Conservation (phyloP, 805 yeast genomes). For the Candida palmyrensis region DNA sequence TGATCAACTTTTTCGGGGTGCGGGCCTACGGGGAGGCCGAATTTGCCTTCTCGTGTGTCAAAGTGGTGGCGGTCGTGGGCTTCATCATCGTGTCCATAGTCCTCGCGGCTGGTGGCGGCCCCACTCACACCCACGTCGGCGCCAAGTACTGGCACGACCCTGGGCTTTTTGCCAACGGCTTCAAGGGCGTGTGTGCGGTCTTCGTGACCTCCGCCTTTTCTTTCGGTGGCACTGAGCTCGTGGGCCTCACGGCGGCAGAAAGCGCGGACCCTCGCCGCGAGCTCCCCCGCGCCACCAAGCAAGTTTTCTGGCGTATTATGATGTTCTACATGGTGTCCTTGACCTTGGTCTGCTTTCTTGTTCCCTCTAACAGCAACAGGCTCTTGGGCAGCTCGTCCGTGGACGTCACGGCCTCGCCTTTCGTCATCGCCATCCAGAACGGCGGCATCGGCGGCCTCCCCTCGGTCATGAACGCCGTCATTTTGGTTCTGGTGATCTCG, state of each 20-base stretch:
- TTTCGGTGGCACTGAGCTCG: conserved; percentile 70
- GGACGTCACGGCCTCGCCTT: conserved; percentile 35
- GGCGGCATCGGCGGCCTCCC: conserved; percentile 40
- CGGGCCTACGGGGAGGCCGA: conserved; percentile 41
- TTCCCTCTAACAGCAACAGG: conserved; percentile 55
- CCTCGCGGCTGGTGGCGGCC: conserved; percentile 26
- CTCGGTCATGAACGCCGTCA: conserved; percentile 38
- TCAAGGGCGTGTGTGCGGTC: conserved; percentile 19
- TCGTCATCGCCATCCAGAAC: conserved; percentile 37
- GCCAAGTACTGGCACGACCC: conserved; percentile 18
- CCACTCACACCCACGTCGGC: conserved; percentile 15
- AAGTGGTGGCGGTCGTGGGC: conserved; percentile 23
- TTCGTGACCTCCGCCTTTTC: conserved; percentile 75
- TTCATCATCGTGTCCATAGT: conserved; percentile 26
- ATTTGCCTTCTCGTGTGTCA: conserved; percentile 19
- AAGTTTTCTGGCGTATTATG: conserved; percentile 77
- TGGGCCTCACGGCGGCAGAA: conserved; percentile 76
- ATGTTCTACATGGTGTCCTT: conserved; percentile 60
- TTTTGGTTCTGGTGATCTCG: conserved; percentile 35
- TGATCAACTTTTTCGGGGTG: conserved; percentile 51
- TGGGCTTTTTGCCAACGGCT: conserved; percentile 17
- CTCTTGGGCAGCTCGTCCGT: conserved; percentile 39
- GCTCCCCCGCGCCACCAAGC: conserved; percentile 71
- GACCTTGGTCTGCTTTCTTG: conserved; percentile 58
- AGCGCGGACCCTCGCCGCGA: conserved; percentile 60